Conservation (phyloP, 139 green algal genomes). For the Mesotaenium endlicherianum region DNA sequence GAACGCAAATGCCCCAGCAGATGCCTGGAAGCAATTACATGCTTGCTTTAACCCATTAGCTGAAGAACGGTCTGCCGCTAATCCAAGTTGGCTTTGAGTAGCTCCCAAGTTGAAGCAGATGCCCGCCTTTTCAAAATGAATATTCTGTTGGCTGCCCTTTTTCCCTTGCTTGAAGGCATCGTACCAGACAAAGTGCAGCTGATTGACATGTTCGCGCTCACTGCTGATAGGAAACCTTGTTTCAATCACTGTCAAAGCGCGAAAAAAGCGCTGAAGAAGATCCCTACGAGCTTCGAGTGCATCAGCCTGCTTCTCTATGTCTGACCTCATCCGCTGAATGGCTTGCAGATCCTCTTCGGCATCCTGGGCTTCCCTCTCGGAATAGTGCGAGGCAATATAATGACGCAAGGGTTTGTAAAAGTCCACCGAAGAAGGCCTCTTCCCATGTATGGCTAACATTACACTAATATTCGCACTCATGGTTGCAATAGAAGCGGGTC, state of each 20-base stretch:
- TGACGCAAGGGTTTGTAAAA: slow-evolving; percentile 19
- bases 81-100: slow-evolving; percentile 71
- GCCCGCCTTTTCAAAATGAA: slow-evolving; percentile 89
- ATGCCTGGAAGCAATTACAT: slow-evolving; percentile 63
- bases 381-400: slow-evolving; percentile 43
- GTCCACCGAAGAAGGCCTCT: slow-evolving; percentile 27
- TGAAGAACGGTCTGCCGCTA: slow-evolving; percentile 69
- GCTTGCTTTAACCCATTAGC: slow-evolving; percentile 74
- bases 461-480: slow-evolving; percentile 48
- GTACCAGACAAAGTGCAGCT: slow-evolving; percentile 63
- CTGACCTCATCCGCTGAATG: slow-evolving; percentile 39
- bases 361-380: slow-evolving; percentile 37
- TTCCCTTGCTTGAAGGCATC: slow-evolving; percentile 74
- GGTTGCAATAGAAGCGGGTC: too few species aligned
- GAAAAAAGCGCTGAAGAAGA: slow-evolving; percentile 71
- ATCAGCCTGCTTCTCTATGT: slow-evolving; percentile 23
- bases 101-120: slow-evolving; percentile 91
- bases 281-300: slow-evolving; percentile 36
- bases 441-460: slow-evolving; percentile 52
- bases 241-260: slow-evolving; percentile 78
- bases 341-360: slow-evolving; percentile 29
- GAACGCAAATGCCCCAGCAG: slow-evolving; percentile 74
- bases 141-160: slow-evolving; percentile 59
- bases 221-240: slow-evolving; percentile 85
- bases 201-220: slow-evolving; percentile 64